These are phyloP conservation scores for Ulmus americana DNA, from an alignment of 331 rosid genomes.

Conservation along the genomic window DNA sequence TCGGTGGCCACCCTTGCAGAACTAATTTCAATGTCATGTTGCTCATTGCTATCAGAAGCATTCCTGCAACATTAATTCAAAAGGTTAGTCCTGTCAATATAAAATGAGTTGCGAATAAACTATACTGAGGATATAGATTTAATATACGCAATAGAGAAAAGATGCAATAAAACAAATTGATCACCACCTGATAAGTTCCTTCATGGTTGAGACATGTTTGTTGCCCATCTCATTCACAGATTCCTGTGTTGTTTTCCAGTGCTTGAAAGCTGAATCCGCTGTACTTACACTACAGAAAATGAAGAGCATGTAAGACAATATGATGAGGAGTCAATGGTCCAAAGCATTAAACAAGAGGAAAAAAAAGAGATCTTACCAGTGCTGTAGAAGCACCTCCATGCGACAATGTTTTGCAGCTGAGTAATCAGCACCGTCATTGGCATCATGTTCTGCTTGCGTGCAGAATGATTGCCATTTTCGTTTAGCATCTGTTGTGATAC, in stretches of 20 bases:
- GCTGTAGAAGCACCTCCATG: conserved; percentile 64
- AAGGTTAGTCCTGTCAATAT: not conserved
- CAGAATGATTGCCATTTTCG: conserved; percentile 75
- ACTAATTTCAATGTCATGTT: conserved; percentile 63
- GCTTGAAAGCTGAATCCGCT: conserved; percentile 49
- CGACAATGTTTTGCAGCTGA: conserved; percentile 78
- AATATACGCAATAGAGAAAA: not conserved
- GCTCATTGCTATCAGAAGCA: conserved; percentile 55
- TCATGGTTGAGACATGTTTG: conserved; percentile 49
- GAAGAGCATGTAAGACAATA: conserved; percentile 5
- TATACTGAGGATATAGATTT: not conserved
- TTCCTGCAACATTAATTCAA: conserved; percentile 40
- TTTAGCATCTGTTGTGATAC: conserved; percentile 60
- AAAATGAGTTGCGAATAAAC: not conserved
- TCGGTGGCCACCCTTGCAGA: conserved; percentile 61
- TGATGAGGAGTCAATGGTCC: not conserved
- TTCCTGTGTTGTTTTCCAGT: conserved; percentile 49
- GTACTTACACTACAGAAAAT: conserved; percentile 40
- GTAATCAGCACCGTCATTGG: conserved; percentile 57
- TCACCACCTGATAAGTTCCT: conserved; percentile 59
- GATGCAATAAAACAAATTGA: conserved; percentile 4
- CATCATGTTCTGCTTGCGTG: conserved; percentile 61
- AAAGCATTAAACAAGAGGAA: not conserved
- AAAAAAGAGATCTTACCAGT: conserved; percentile 34
- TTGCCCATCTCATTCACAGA: conserved; percentile 57